Conservation (phyloP, 176 grass and related monocot species). For the Raddia distichophylla region DNA sequence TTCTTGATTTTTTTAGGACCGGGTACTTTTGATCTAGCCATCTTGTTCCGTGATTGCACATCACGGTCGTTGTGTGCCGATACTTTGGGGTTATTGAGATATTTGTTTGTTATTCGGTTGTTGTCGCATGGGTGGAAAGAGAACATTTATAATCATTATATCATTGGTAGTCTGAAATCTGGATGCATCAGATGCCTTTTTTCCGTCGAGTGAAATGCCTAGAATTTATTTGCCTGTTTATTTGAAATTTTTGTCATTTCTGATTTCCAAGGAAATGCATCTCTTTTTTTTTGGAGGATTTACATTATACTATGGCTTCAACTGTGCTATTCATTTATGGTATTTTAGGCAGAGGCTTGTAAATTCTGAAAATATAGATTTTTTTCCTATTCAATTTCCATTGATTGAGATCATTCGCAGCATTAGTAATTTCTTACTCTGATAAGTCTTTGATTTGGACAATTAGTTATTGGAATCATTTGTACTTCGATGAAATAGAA, state of each 20-base stretch:
- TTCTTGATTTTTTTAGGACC: neutral
- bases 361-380: neutral
- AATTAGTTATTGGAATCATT: neutral
- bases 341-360: neutral
- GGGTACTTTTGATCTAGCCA: neutral
- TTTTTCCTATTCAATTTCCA: neutral
- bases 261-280: neutral
- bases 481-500: neutral
- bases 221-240: neutral
- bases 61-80: neutral
- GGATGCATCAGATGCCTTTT: neutral
- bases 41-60: neutral
- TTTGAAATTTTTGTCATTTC: slow-evolving; percentile 8
- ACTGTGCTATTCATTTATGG: neutral
- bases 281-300: neutral
- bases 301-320: neutral
- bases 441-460: neutral
- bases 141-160: no score
- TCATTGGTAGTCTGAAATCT: neutral
- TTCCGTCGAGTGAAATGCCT: neutral
- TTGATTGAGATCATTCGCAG: neutral
- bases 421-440: neutral
- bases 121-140: neutral
- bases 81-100: neutral
- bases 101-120: slow-evolving; percentile 1